Evolutionary conservation across 345 rosid species (phyloP), one percentile per base, ranked within the genome.

Genomic region (Pistacia atlantica): DNA sequence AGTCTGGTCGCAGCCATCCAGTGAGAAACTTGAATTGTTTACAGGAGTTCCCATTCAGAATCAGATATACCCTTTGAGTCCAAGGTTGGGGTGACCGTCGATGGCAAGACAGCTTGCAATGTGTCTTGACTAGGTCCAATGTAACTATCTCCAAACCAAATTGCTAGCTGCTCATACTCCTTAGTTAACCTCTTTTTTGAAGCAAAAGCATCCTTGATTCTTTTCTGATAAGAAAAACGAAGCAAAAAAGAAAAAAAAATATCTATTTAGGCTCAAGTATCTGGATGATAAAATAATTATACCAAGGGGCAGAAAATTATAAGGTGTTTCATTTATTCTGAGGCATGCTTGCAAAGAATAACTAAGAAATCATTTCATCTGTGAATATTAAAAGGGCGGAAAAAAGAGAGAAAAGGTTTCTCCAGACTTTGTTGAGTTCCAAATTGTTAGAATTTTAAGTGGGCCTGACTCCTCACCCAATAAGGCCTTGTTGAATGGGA

Each of bases 141-240:
- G 51, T 86, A 85, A 31, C 83, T 80, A 69, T 94, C 95, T 54
- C 94, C 97, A 22, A 85, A 89, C 96, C 86, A 89, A 78, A 94
- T 88, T 38, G 91, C 87, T 51, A 94, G 91, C 78, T 82, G 93
- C 81, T 90, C 91, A 52, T 94, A 94, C 74, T 92, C 98, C 87
- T 91, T 89, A 60, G 78, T 83, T 67, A 86, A 52, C 85, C 86
- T 87, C 84, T 72, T 87, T 74, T 83, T 90, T 0, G 92, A 75
- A 71, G 84, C 73, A 68, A 92, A 90, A 16, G 90, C 91, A 68
- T 90, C 95, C 82, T 85, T 80, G 75, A 94, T 80, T 83, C 77
- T 91, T 84, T 89, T 84, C 97, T 92, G 86, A 62, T 82, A 54
- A 82, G 8, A 71, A 31, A n/a, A 11, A 62, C 61, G 64, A 51